Evolutionary conservation across 495 filamentous ascomycete species (phyloP).

Genomic region (Bombardia bombarda): DNA sequence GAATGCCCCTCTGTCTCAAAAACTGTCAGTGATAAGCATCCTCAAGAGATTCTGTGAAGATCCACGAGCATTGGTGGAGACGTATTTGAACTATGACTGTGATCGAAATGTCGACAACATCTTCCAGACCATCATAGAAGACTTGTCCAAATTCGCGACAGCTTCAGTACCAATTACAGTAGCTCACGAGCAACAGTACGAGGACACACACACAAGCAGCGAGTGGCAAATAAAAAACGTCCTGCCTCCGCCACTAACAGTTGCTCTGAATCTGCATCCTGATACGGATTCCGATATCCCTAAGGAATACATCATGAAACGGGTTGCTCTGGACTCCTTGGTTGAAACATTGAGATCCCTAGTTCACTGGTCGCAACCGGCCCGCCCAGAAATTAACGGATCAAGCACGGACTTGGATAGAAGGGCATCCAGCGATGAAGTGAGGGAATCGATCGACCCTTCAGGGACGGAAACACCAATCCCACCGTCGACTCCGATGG

Average conservation of each 20-base stretch:
- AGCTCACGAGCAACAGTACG: slow-evolving; percentile 74
- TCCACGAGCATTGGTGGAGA: slow-evolving; percentile 82
- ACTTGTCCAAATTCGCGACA: slow-evolving; percentile 76
- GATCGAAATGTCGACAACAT: slow-evolving; percentile 94
- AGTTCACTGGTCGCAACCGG: slow-evolving; percentile 85
- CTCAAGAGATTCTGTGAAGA: slow-evolving; percentile 78
- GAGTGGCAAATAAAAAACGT: slow-evolving; percentile 84
- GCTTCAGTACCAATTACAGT: slow-evolving; percentile 64
- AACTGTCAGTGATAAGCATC: slow-evolving; percentile 81
- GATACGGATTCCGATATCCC: slow-evolving; percentile 64
- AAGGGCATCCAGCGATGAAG: slow-evolving; percentile 61
- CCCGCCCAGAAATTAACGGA: slow-evolving; percentile 52
- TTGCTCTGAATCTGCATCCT: slow-evolving; percentile 50
- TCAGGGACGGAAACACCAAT: slow-evolving; percentile 53
- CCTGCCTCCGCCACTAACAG: slow-evolving; percentile 76
- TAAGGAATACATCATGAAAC: slow-evolving; percentile 79
- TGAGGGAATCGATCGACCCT: slow-evolving; percentile 76
- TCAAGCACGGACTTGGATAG: slow-evolving; percentile 43
- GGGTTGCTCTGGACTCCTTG: slow-evolving; percentile 76
- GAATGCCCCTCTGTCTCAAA: slow-evolving; percentile 80
- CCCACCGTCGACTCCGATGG: slow-evolving; percentile 61
- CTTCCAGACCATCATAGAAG: slow-evolving; percentile 90
- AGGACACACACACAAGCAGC: slow-evolving; percentile 56
- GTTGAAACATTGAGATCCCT: slow-evolving; percentile 83
- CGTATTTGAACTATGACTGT: slow-evolving; percentile 98